Base-by-base conservation (phyloP, 129 eudicot species). In the Saussurea involucrata region DNA sequence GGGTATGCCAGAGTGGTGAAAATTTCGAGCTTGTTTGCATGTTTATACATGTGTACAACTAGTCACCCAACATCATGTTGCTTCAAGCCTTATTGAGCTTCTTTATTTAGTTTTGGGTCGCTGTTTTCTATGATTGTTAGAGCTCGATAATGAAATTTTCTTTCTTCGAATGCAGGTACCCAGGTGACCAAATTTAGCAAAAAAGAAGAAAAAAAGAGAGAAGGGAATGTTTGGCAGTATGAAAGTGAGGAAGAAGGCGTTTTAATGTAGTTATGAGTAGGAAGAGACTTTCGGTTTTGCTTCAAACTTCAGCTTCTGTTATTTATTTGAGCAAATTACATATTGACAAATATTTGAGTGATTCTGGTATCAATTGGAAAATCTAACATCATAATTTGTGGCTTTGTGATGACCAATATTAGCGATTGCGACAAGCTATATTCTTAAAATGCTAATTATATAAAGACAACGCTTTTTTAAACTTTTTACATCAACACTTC, bases 181-280 rank as follows among this genome's bases (percentile, higher is more conserved):
- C 15, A 25, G 46, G 11, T 70, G 64, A 2, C 24, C 34, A 70
- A 21, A 42, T 37, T 57, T 18, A 20, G 64, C 64, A 58, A 2
- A 44, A 11, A 44, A 44, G 18, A 18, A 58, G 20, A 22, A 36
- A 4, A 12, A 18, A 24, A 36, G 1, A 18, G 13, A 36, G 1
- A 12, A 4, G 24, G 10, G 22, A n/a, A 68, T 68, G 49, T 68
- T 34, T 33, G 8, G 73, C 73, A 18, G 58, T 49, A 28, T n/a
- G 66, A 49, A 72, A 72, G 76, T 72, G 76, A 36, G n/a, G 73
- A 68, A 12, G 60, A 24, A 37, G 17, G 4, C 60, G n/a, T 53
- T 73, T 49, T 57, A 67, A 66, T 73, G 55, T 58, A 21, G 77
- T 12, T 73, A 58, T 21, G 68, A 32, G 60, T 49, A 49, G 22